Evolutionary conservation across 2,329 filamentous ascomycete species (phyloP), one percentile per base, ranked within the genome.

Genomic region (Dryadomyces sulphureus): DNA sequence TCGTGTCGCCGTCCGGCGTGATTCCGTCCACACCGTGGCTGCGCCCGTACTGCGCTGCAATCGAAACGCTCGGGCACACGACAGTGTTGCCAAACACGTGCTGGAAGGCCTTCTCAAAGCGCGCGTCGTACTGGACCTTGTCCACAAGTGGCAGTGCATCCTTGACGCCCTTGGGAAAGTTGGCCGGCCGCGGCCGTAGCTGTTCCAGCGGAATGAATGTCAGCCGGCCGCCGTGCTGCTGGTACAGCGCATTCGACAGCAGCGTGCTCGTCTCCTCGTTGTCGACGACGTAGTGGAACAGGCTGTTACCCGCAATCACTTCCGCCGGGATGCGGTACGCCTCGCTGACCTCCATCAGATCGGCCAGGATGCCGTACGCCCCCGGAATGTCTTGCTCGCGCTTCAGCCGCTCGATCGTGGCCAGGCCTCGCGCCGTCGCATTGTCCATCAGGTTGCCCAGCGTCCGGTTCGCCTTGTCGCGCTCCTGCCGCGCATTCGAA

Each of bases 261-360:
- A 78, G 77, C 1, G 85, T 87, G 1, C 89, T 88, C 0, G 89
- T 95, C 36, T 84, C 78, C 50, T 93, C 87, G 43, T 83, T 90
- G 60, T 98, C 90, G 38, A 96, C 90, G 11, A 98, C 80, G 54
- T 94, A 94, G 62, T 98, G 87, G 65, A 98, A 98, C 8, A 98
- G 71, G 59, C 87, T 94, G 52, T 81, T 81, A 17, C 92, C 92
- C 2, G 90, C 92, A 44, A 89, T 92, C 55, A 94, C 87, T 63
- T 98, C 92, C 9, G 93, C 83, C 2, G 92, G 87, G 11, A 89
- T 79, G 50, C 88, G 79, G 63, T 94, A 96, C 45, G 78, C 75
- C 45, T 94, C 87, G 48, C 72, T 77, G 42, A 94, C 87, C 46
- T 88, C 78, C 55, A 96, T 78, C n/a, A 98, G 74, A 60, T 98